Evolutionary conservation across 164 flowering plant species (phyloP), one percentile per base, ranked within the genome.

Genomic region (Buxus sempervirens): DNA sequence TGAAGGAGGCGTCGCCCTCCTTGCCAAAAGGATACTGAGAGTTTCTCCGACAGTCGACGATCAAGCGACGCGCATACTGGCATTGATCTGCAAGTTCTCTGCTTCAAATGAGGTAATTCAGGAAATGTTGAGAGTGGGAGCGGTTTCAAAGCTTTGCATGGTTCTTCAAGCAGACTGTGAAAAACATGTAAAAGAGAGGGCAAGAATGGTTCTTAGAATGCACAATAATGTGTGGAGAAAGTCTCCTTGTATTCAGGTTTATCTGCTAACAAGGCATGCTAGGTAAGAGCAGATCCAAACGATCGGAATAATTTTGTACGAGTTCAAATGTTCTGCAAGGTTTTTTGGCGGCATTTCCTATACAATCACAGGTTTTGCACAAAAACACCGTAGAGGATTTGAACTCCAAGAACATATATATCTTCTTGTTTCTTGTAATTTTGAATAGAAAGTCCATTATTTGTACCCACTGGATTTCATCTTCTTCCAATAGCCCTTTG

Each of bases 51-150:
- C 67, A 1, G 82, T 49, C 0, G 83, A 82, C 42, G 86, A 82
- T 20, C 58, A 62, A 9, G 89, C 81, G 0, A 53, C 86, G 0
- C 38, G 55, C 32, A 79, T 88, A 0, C 67, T 88, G 0, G 62
- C 73, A 0, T 21, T 69, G 64, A 64, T 86, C 1, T 61, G 78
- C 4, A 83, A 72, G 63, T 82, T 57, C 38, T 79, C 84, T 0
- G 82, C 76, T n/a, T 75, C 74, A 0, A 20, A 27, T 7, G 65
- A 36, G 38, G 85, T 88, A 21, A 25, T 79, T 51, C 72, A 73
- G 12, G 93, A 88, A 72, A 88, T 88, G 90, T 41, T 82, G 69
- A 71, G 63, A 25, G 82, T 83, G 27, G 84, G 86, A 15, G 82
- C 83, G 2, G 85, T 83, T 54, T 20, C 76, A n/a, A 88, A 79